Base-by-base conservation (phyloP, 805 yeast genomes). In the Candida adriatica region DNA sequence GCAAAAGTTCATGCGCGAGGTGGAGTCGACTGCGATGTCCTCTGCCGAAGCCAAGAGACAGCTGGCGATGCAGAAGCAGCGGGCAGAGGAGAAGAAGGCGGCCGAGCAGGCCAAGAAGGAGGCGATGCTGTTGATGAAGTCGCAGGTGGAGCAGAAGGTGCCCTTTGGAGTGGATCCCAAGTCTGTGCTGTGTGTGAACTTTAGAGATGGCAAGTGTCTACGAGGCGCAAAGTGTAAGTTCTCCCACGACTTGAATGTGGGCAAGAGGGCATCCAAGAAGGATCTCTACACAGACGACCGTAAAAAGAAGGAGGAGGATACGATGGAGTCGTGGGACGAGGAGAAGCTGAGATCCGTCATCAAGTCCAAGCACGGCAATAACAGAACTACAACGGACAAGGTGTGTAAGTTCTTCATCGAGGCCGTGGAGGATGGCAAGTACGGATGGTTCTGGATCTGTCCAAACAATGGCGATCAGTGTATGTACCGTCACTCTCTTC, bases 401-500 rank as follows among this genome's bases (percentile, higher is more conserved):
- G 84, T 92, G 29, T 92, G 99, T 72, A 92, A 88, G 58, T 75
- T 59, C 59, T 94, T 92, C 63, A 84, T 92, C 44, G 95, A 87
- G 38, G 97, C 98, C 0, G 96, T 92, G 36, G 99, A 92, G 55
- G 86, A 87, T 53, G 92, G 90, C 37, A 90, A 90, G 55, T 92
- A 92, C 56, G 98, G 98, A 53, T 92, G 98, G 98, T 88, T 92
- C 61, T 92, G 98, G 98, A 69, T 72, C 14, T 92, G 98, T 66
- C 98, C 98, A 17, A 85, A 85, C 47, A 88, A 90, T 24, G 96
- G 95, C 44, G 75, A 81, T 39, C 80, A 75, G 39, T 92, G 99
- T 73, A 90, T 80, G 66, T 92, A 92, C 65, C 79, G 75, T 59
- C 99, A 92, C 60, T 82, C 96, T 7, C 68, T 92, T 52, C 99